Conservation (phyloP, 345 rosid species). For the Eutrema yunnanense region DNA sequence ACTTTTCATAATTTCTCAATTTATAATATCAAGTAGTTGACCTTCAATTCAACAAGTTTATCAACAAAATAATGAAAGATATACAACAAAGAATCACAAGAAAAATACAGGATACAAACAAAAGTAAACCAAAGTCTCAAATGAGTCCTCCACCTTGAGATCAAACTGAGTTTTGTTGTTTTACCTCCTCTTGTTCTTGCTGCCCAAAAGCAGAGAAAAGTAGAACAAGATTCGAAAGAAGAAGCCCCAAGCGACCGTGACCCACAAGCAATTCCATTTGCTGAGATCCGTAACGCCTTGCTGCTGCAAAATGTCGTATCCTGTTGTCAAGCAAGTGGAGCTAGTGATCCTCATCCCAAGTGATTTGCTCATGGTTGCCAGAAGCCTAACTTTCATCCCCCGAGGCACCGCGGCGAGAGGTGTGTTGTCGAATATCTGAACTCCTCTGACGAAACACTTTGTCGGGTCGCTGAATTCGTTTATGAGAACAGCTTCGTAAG, state of each 20-base stretch:
- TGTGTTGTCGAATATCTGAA: conserved; percentile 35
- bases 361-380: conserved; percentile 21
- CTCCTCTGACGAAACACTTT: conserved; percentile 34
- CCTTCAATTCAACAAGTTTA: conserved; percentile 7
- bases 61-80: neutral
- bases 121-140: neutral
- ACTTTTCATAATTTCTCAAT: neutral
- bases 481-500: conserved; percentile 32
- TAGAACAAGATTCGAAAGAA: conserved; percentile 36
- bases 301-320: conserved; percentile 32
- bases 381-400: conserved; percentile 25
- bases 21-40: neutral
- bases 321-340: conserved; percentile 36
- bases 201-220: conserved; percentile 34
- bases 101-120: neutral
- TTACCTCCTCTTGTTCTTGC: conserved; percentile 40
- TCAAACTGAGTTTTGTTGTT: neutral
- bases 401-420: conserved; percentile 25
- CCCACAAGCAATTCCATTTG: conserved; percentile 40
- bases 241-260: conserved; percentile 40
- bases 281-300: conserved; percentile 31
- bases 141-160: neutral
- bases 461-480: conserved; percentile 31
- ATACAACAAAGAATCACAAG: conserved; percentile 11
- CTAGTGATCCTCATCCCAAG: conserved; percentile 34